Conservation (phyloP, 2,329 filamentous ascomycete species). For the Cordyceps sp. region DNA sequence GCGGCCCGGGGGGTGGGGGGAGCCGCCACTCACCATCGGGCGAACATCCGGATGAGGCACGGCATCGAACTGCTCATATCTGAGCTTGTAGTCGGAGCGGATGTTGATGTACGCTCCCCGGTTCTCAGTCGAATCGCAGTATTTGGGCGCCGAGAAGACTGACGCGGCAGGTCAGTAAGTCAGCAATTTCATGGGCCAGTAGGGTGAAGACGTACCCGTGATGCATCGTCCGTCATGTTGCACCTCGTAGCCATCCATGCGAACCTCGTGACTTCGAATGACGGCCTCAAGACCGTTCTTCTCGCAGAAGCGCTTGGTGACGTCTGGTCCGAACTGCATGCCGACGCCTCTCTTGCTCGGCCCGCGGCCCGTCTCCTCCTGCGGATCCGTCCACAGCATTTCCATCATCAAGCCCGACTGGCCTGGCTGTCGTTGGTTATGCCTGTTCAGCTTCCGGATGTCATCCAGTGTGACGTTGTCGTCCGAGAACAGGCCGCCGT, state of each 20-base stretch:
- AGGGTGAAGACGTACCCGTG: conserved; percentile 44
- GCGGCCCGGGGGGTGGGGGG: not conserved
- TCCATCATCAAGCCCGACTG: conserved; percentile 98
- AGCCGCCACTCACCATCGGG: conserved; percentile 63
- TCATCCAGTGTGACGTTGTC: conserved; percentile 86
- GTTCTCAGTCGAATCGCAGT: conserved; percentile 96
- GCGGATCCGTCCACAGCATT: conserved; percentile 98
- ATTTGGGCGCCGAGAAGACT: conserved; percentile 95
- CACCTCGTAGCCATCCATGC: conserved; percentile 98
- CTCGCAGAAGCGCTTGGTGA: conserved; percentile 93
- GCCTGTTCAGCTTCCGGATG: conserved; percentile 80
- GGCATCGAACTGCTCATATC: conserved; percentile 87
- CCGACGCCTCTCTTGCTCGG: conserved; percentile 95
- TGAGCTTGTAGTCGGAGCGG: conserved; percentile 75
- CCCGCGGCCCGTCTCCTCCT: conserved; percentile 67
- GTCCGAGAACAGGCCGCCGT: conserved; percentile 90
- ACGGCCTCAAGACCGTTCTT: conserved; percentile 88
- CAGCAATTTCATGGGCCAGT: not conserved
- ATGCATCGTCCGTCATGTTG: conserved; percentile 94
- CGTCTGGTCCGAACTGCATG: conserved; percentile 89
- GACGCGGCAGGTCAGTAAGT: conserved; percentile 1
- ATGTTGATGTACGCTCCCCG: conserved; percentile 98
- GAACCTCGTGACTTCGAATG: conserved; percentile 92
- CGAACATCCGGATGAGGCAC: conserved; percentile 92
- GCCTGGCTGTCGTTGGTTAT: conserved; percentile 81